Evolutionary conservation across 1,139 yeast genomes (phyloP).

Genomic region (Schwanniomyces etchellsii): DNA sequence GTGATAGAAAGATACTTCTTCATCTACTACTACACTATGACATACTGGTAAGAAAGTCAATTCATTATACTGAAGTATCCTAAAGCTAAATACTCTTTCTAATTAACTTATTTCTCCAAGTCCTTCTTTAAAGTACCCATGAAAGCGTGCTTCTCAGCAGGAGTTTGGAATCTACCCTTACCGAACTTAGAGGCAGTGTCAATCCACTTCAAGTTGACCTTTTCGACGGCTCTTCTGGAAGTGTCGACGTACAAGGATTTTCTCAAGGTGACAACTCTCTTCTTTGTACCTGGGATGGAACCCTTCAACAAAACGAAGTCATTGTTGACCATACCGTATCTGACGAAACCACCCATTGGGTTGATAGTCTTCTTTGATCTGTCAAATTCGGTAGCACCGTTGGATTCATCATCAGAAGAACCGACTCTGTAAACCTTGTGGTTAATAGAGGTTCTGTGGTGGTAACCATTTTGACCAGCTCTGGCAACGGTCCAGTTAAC

Average conservation of each 20-base stretch:
- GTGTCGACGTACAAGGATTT: slow-evolving; percentile 97
- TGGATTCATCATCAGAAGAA: slow-evolving; percentile 88
- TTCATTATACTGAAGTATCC: no score
- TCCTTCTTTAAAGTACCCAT: slow-evolving; percentile 99
- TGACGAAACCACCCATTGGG: slow-evolving; percentile 99
- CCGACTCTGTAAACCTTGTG: slow-evolving; percentile 99
- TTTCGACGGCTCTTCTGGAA: slow-evolving; percentile 95
- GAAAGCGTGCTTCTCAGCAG: slow-evolving; percentile 99
- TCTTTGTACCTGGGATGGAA: slow-evolving; percentile 99
- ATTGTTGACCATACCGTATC: slow-evolving; percentile 97
- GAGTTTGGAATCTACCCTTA: slow-evolving; percentile 99
- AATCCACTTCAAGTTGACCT: slow-evolving; percentile 98
- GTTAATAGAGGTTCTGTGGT: slow-evolving; percentile 99
- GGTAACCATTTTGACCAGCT: slow-evolving; percentile 99
- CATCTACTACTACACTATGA: not conserved
- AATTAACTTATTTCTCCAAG: slow-evolving; percentile 26
- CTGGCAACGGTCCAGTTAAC: slow-evolving; percentile 99
- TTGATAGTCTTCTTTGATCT: slow-evolving; percentile 99
- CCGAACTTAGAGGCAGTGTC: slow-evolving; percentile 99
- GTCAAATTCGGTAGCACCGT: slow-evolving; percentile 97
- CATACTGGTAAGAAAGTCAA: not conserved
- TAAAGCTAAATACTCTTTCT: not conserved
- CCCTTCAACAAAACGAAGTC: slow-evolving; percentile 98
- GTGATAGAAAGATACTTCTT: no score
- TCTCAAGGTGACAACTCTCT: slow-evolving; percentile 99